Percentiles rank a stretch among this genome's conserved stretches.
Conservation (phyloP, 2,329 filamentous ascomycete genomes). For the Hysterium pulicare region DNA sequence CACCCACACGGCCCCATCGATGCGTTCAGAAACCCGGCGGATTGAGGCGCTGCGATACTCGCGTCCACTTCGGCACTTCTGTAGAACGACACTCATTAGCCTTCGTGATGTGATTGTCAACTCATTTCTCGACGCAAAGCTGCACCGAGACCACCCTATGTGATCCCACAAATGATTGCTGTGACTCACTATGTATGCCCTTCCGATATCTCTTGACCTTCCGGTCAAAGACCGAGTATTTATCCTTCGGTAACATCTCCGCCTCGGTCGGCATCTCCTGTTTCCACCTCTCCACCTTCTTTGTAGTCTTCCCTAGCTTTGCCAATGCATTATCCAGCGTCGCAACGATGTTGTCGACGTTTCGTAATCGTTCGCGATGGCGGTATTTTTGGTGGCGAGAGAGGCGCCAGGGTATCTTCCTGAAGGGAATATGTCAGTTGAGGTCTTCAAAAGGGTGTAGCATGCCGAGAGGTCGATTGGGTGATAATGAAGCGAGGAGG, state of each 20-base stretch:
- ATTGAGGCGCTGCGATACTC: slow-evolving; percentile 89
- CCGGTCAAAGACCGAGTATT: slow-evolving; percentile 96
- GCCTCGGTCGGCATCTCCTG: slow-evolving; percentile 90
- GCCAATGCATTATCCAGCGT: slow-evolving; percentile 76
- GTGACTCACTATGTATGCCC: slow-evolving; percentile 88
- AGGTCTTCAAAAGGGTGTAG: neutral
- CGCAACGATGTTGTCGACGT: slow-evolving; percentile 83
- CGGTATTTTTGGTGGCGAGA: slow-evolving; percentile 87
- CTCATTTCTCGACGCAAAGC: neutral
- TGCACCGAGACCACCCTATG: neutral
- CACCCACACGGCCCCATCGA: neutral
- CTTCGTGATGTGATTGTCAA: neutral
- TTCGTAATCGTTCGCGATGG: slow-evolving; percentile 76
- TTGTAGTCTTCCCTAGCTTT: slow-evolving; percentile 65
- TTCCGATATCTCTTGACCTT: slow-evolving; percentile 96
- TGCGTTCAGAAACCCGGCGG: slow-evolving; percentile 78
- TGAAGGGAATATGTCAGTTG: no score
- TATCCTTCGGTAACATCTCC: slow-evolving; percentile 94
- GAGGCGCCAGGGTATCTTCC: slow-evolving; percentile 97
- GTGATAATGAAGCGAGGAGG: neutral
- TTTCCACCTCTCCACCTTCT: slow-evolving; percentile 87
- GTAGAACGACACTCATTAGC: slow-evolving; percentile 34
- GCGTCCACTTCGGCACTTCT: slow-evolving; percentile 71
- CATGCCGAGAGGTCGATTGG: neutral
- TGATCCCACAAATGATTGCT: neutral